Base-by-base conservation (phyloP, 306 rosid genomes). In the Herpetospermum pedunculosum region DNA sequence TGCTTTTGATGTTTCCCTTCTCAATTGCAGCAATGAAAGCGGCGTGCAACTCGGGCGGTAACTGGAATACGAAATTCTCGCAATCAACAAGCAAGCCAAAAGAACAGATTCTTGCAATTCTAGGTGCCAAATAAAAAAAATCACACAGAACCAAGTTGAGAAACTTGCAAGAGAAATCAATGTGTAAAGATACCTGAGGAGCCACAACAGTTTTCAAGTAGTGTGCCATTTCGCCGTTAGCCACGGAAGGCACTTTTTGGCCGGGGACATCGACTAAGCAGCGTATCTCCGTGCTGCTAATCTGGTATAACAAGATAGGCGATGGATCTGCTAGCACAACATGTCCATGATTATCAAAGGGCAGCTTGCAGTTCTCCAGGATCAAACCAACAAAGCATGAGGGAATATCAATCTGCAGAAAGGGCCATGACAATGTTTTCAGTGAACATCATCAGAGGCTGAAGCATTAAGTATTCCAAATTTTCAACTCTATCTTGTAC, bases 181-280 rank as follows among this genome's bases (percentile, higher is more conserved):
- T 11, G 48, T 21, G 29, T 19, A 10, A 10, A 35, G 70, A 78
- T 82, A 88, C 94, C 89, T 89, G 89, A 11, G 88, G 91, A 62
- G 91, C 88, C 35, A 89, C 89, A 60, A 77, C 77, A 19, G 85
- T 82, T 74, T 80, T 87, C 86, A 89, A 80, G 77, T 87, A 89
- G 30, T 26, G 76, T 3, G 87, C 77, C 91, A 89, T 85, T 53
- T 85, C 91, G 47, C 91, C 95, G 74, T 62, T 79, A 41, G 84
- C 83, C 41, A 87, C 52, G 6, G 88, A 87, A 70, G 95, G 91
- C n/a, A 87, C 54, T 44, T 80, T 83, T 29, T 82, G 85, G 80
- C 95, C 89, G 12, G 95, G 91, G 18, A 89, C 73, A 77, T 85
- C 89, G 15, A 89, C 89, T 81, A 87, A 76, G 80, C 89, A 89